These are phyloP conservation scores for Claviceps sp. DNA, from an alignment of 2,329 filamentous ascomycete species.

Conservation along the genomic window DNA sequence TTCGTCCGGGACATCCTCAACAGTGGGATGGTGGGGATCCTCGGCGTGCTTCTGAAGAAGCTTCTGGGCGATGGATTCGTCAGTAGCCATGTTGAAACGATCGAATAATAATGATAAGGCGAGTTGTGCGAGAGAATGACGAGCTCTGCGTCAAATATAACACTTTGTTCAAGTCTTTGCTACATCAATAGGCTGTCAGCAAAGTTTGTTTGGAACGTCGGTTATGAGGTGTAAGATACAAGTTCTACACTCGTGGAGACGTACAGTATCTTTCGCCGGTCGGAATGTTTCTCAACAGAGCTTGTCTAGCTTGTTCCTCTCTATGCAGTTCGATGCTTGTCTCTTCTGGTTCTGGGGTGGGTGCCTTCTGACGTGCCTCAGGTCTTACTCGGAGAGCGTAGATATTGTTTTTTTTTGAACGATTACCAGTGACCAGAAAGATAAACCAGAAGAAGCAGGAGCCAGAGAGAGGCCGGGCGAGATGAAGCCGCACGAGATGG, in stretches of 20 bases:
- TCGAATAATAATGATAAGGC: neutral
- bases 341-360: neutral
- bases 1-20: slow-evolving; percentile 75
- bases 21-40: slow-evolving; percentile 45
- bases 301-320: neutral
- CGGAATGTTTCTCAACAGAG: neutral
- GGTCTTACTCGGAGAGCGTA: slow-evolving; percentile 24
- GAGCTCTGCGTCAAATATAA: neutral
- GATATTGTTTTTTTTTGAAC: slow-evolving; percentile 11
- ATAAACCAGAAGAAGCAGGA: slow-evolving; percentile 26
- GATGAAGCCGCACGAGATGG: slow-evolving; percentile 13
- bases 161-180: neutral
- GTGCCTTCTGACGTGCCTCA: slow-evolving; percentile 19
- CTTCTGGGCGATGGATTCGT: slow-evolving; percentile 45
- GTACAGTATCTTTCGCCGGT: neutral
- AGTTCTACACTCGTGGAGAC: neutral
- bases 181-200: neutral
- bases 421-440: slow-evolving; percentile 26
- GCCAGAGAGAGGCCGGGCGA: slow-evolving; percentile 12
- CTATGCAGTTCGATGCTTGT: slow-evolving; percentile 1
- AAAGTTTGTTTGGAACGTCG: neutral
- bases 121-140: neutral
- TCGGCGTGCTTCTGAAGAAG: slow-evolving; percentile 50
- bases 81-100: slow-evolving; percentile 29
- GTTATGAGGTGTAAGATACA: neutral